Evolutionary conservation across 108 stramenopile species (phyloP).

Genomic region (Skeletonema tropicum): DNA sequence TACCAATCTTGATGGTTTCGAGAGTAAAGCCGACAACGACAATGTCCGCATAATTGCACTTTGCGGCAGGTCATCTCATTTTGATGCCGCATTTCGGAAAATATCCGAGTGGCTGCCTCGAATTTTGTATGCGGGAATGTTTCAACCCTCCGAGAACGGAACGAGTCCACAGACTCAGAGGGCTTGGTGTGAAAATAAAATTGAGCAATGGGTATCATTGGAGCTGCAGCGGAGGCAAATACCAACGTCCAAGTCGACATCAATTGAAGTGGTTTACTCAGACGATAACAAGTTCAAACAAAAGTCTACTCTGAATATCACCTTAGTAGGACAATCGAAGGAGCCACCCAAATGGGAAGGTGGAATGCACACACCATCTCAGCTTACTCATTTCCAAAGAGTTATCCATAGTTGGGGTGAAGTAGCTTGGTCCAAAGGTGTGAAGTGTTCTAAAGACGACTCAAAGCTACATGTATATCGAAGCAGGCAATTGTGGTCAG

Average conservation of each 20-base stretch:
- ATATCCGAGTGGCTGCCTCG: constrained; percentile 1
- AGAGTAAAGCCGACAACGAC: too few species aligned
- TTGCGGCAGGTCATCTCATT: neutral
- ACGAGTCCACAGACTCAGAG: neutral
- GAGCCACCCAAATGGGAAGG: constrained; percentile 2
- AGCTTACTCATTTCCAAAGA: neutral
- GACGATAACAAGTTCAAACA: neutral
- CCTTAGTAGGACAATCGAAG: neutral
- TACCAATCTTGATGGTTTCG: too few species aligned
- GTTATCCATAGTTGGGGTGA: neutral
- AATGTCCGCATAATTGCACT: neutral
- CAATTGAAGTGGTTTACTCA: neutral
- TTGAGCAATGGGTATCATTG: neutral
- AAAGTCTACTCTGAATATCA: neutral
- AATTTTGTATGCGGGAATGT: neutral
- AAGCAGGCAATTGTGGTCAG: neutral
- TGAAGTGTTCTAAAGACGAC: neutral
- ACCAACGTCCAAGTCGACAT: neutral
- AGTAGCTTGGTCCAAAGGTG: neutral
- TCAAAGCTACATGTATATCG: neutral
- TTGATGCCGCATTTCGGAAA: neutral
- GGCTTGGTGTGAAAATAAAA: neutral
- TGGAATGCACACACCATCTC: neutral
- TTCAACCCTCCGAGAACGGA: neutral
- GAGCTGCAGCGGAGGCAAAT: neutral